phyloP scores from a whole-genome alignment of 768 basidiomycete genomes.

The Mycena galopus region DNA sequence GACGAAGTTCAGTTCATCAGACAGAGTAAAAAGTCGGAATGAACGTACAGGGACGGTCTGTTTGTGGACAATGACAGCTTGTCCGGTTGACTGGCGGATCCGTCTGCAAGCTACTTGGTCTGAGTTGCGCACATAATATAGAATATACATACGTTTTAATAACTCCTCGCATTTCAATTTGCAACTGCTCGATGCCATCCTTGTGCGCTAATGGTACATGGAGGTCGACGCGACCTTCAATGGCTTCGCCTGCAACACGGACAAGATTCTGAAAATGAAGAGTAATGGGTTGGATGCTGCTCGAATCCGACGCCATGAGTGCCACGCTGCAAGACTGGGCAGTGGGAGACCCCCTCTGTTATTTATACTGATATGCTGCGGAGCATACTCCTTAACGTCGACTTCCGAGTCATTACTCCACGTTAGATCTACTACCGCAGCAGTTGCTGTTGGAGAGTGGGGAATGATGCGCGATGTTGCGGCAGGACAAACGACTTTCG shows the following conservation, averaged over 20 bases:
- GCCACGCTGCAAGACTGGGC: neutral
- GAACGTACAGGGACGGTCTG: neutral
- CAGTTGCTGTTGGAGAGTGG: too few relatives aligned
- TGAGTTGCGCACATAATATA: neutral
- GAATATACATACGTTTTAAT: constrained; percentile 9
- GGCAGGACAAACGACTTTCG: too few relatives aligned
- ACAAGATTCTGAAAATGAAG: constrained; percentile 5
- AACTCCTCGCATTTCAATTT: constrained; percentile 1
- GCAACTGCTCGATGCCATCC: neutral
- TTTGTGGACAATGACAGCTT: neutral
- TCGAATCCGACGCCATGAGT: constrained; percentile 1
- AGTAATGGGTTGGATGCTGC: neutral
- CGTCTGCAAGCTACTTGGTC: neutral
- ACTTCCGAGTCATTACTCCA: too few relatives aligned
- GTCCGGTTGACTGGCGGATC: neutral
- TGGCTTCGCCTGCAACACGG: constrained; percentile 10
- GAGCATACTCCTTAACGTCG: too few relatives aligned
- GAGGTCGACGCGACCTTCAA: constrained; percentile 8
- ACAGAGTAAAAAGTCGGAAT: neutral
- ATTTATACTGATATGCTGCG: too few relatives aligned
- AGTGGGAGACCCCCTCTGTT: too few relatives aligned
- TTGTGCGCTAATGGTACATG: constrained; percentile 3
- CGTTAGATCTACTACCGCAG: too few relatives aligned
- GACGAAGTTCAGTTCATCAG: neutral
- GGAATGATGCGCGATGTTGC: too few relatives aligned